Conservation (phyloP, 306 rosid genomes). For the Ormosia semicastrata region DNA sequence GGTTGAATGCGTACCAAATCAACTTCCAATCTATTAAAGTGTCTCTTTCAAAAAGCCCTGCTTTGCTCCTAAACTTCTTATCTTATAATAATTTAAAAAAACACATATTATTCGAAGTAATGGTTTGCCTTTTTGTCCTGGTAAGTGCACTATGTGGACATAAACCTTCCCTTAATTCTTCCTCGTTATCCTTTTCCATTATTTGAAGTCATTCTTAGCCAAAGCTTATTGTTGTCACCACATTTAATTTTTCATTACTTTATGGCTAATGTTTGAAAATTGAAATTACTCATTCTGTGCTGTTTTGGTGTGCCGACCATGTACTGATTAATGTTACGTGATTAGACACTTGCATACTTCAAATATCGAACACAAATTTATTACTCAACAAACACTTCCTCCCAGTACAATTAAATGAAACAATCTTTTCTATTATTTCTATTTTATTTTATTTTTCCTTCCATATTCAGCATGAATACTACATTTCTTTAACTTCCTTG, state of each 20-base stretch:
- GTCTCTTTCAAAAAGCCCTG: constrained; percentile 10
- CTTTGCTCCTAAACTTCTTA: background rate
- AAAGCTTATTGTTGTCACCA: background rate
- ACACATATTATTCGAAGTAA: background rate
- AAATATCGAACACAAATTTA: background rate
- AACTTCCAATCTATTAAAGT: background rate
- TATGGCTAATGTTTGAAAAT: constrained; percentile 1
- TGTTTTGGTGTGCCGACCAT: background rate
- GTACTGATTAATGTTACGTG: background rate
- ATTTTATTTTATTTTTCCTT: background rate
- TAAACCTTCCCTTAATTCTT: background rate
- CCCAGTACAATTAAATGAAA: too few relatives aligned
- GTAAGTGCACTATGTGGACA: background rate
- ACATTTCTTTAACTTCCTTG: background rate
- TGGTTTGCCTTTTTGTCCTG: background rate
- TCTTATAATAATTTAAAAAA: background rate
- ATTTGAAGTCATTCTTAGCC: background rate
- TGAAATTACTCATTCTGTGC: background rate
- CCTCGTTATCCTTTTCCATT: background rate
- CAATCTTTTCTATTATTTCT: too few relatives aligned
- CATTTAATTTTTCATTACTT: background rate
- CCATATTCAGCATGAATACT: background rate
- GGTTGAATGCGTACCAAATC: constrained; percentile 18
- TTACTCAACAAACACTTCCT: too few relatives aligned
- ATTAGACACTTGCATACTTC: background rate